These are phyloP conservation scores for Colletotrichum sp. DNA, from an alignment of 2,329 filamentous ascomycete genomes.

Conservation along the genomic window DNA sequence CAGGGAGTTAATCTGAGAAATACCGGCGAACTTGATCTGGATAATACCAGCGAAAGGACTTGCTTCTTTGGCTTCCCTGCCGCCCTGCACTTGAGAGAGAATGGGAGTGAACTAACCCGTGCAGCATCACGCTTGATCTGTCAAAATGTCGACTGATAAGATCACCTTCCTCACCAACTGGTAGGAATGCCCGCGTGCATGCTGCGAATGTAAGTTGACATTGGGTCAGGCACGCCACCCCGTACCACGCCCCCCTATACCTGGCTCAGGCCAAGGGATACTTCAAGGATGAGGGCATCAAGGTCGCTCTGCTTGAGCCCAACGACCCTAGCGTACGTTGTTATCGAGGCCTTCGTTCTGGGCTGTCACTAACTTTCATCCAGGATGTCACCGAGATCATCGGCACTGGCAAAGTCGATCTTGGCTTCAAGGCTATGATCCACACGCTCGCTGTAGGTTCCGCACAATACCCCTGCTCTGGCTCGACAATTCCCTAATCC, in stretches of 20 bases:
- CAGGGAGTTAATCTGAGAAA: slow-evolving; percentile 67
- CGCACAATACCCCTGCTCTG: rapidly evolving
- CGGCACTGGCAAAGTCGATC: slow-evolving; percentile 75
- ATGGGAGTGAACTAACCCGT: slow-evolving; percentile 49
- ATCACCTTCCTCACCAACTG: slow-evolving; percentile 87
- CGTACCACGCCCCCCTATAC: slow-evolving; percentile 81
- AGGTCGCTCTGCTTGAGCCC: slow-evolving; percentile 78
- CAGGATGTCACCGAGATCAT: slow-evolving; percentile 84
- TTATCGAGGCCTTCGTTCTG: not conserved
- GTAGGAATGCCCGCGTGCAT: slow-evolving; percentile 48
- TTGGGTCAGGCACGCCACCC: slow-evolving; percentile 72
- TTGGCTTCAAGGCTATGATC: slow-evolving; percentile 86
- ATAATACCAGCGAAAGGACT: slow-evolving; percentile 89
- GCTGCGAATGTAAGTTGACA: slow-evolving; percentile 6
- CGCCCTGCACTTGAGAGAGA: slow-evolving; percentile 28
- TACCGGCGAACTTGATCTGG: slow-evolving; percentile 87
- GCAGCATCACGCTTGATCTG: slow-evolving; percentile 48
- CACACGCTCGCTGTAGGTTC: slow-evolving; percentile 72
- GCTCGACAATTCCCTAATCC: not conserved
- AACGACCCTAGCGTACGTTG: slow-evolving; percentile 70
- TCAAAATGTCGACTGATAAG: slow-evolving; percentile 80
- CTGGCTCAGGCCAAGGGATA: slow-evolving; percentile 78
- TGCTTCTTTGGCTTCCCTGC: slow-evolving; percentile 67
- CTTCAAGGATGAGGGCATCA: slow-evolving; percentile 77
- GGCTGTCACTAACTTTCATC: not conserved